Evolutionary conservation across 495 filamentous ascomycete species (phyloP), one percentile per base, ranked within the genome.

Genomic region (Tuber magnatum): DNA sequence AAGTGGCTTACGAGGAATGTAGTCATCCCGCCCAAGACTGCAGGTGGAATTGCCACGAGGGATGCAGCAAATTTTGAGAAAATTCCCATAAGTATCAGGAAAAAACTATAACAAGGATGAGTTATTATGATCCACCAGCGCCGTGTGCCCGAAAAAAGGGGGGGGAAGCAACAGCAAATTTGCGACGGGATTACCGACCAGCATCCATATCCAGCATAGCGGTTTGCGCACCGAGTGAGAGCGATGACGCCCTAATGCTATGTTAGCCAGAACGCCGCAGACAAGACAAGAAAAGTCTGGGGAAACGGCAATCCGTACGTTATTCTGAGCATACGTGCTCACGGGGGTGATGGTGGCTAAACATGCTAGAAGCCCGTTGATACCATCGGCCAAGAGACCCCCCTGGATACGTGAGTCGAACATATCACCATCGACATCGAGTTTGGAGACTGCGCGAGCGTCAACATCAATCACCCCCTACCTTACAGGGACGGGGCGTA

Each of bases 11-110:
- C 77, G 24, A 97, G 86, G 84, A 97, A 97, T 2, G 93, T 94
- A 0, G 94, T 97, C 92, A 97, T 96, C 43, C 94, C 94, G 71
- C 94, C 94, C 7, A 97, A 86, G 1, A 97, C 93, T 2, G 94
- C 78, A 41, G 87, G 84, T 0, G 94, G 94, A 78, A 97, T 97
- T 61, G 93, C 86, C 16, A 94, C 91, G 1, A 97, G 88, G 0
- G 92, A 87, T 2, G 94, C 93, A n/a, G 94, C 93, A 83, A 97
- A 96, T 78, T 97, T 97, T 74, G 93, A 90, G 84, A 97, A 96
- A 77, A 97, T 86, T 65, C 94, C 94, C 91, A 78, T 81, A 82
- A 97, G 82, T 72, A 97, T 84, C 32, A 97, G 86, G 86, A 96
- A 97, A 80, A 93, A 85, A 85, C 92, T 92, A 81, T 84, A 86